Evolutionary conservation across 148 eudicot genomes (phyloP), one percentile per base, ranked within the genome.

Genomic region (Diospyros lotus): DNA sequence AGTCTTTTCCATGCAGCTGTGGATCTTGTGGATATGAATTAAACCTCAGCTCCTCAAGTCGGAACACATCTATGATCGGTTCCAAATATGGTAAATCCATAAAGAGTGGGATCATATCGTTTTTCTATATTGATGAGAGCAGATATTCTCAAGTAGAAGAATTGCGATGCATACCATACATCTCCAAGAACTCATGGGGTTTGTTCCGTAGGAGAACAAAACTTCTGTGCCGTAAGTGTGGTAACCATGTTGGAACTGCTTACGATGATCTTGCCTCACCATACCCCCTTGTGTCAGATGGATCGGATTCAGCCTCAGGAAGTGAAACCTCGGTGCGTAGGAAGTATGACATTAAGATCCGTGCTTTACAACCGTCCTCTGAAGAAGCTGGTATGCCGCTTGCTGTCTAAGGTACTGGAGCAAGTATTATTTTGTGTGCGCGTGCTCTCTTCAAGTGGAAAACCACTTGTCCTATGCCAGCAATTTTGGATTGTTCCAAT

Each of bases 11-110:
- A 28, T 82, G 87, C 86, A 93, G 98, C 74, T 93, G 98, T 78
- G 96, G 98, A 60, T 76, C 85, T 38, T 93, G 93, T 79, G 98
- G 98, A 69, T 90, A 86, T 71, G 89, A 90, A 69, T 76, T 90
- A 15, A 90, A 93, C 81, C 83, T 93, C 48, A 86, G 80, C 71
- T 93, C 98, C 3, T 86, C 88, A 68, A 82, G 82, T 58, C 87
- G 93, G 18, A 89, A 90, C 64, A 85, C 90, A 1, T 83, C 96
- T 5, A 73, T 79, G 18, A 89, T 90, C 0, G 90, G 94, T 72
- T 87, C 89, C 38, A 90, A 92, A 71, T 92, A 92, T 62, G 86
- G 85, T 6, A 92, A 90, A 82, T 87, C 87, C 11, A 86, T 92
- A 56, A 92, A 85, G 80, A 86, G 73, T 70, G 97, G 97, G 40